These are phyloP conservation scores for Apiospora aurea DNA, from an alignment of 2,329 filamentous ascomycete genomes.

Conservation along the genomic window DNA sequence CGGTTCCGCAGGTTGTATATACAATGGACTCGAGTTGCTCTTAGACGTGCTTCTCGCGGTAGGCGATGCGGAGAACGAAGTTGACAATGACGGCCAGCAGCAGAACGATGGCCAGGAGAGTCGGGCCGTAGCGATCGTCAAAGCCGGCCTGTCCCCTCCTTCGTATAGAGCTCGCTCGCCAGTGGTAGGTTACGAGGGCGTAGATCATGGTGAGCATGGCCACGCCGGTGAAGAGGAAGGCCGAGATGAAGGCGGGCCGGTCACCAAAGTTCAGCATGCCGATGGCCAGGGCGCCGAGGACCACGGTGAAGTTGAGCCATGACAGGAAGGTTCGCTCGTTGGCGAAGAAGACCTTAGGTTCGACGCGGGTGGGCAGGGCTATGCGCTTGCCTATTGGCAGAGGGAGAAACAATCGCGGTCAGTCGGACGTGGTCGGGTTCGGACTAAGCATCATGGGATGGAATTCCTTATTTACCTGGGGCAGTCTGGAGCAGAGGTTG, in stretches of 20 bases:
- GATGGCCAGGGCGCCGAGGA: slow-evolving; percentile 94
- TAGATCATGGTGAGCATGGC: slow-evolving; percentile 97
- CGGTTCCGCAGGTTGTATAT: not conserved
- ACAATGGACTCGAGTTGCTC: not conserved
- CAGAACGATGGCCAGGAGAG: slow-evolving; percentile 84
- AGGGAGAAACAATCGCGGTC: slow-evolving; percentile 4
- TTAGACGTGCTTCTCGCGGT: slow-evolving; percentile 41
- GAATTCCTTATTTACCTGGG: slow-evolving; percentile 68
- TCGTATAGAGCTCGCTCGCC: slow-evolving; percentile 92
- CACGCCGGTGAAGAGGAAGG: slow-evolving; percentile 91
- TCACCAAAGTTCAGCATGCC: slow-evolving; percentile 99
- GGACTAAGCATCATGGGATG: not conserved
- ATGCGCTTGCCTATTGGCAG: slow-evolving; percentile 85
- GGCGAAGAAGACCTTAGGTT: slow-evolving; percentile 99
- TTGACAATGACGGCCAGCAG: slow-evolving; percentile 93
- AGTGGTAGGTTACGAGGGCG: slow-evolving; percentile 93
- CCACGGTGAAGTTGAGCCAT: slow-evolving; percentile 99
- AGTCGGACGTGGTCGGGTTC: not conserved
- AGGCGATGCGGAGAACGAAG: slow-evolving; percentile 81
- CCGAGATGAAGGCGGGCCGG: slow-evolving; percentile 89
- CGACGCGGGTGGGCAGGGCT: slow-evolving; percentile 94
- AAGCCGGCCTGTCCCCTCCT: slow-evolving; percentile 93
- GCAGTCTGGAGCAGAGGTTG: slow-evolving; percentile 95
- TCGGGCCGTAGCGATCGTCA: slow-evolving; percentile 94
- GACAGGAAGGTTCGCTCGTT: slow-evolving; percentile 99